Evolutionary conservation across 345 rosid species (phyloP).

Genomic region (Combretum micranthum): DNA sequence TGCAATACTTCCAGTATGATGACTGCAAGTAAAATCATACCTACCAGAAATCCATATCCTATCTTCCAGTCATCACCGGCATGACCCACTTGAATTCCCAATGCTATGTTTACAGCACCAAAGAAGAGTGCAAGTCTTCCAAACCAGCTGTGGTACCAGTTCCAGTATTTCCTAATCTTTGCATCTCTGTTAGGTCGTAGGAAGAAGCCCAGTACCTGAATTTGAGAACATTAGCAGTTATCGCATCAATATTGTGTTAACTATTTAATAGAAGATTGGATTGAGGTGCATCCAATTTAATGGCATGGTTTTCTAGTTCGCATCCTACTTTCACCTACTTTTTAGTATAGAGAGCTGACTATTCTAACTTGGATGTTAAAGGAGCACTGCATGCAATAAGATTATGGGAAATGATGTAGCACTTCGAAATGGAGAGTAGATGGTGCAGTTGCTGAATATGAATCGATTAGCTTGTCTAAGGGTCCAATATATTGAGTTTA

Average conservation of each 20-base stretch:
- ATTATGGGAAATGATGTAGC: too few species aligned
- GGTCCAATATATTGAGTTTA: background rate
- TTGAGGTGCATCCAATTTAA: too few species aligned
- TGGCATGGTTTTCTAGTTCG: too few species aligned
- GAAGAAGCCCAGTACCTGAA: slow-evolving; percentile 74
- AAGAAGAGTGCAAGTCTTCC: slow-evolving; percentile 78
- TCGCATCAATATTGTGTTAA: background rate
- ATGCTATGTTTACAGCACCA: slow-evolving; percentile 60
- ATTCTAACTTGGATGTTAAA: too few species aligned
- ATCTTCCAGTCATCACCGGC: slow-evolving; percentile 64
- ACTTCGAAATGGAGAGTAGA: too few species aligned
- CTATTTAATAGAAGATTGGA: background rate
- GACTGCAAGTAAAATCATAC: slow-evolving; percentile 40
- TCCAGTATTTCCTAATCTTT: slow-evolving; percentile 68
- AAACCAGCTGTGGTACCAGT: slow-evolving; percentile 82
- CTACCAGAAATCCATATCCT: slow-evolving; percentile 64
- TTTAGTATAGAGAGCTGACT: too few species aligned
- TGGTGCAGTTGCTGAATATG: too few species aligned
- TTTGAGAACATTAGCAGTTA: background rate
- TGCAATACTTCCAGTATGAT: slow-evolving; percentile 45
- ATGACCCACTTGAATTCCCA: slow-evolving; percentile 57
- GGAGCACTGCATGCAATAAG: too few species aligned
- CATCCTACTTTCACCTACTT: too few species aligned
- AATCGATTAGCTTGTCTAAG: background rate
- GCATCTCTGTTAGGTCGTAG: slow-evolving; percentile 65